Conservation (phyloP, 1,284 basidiomycete genomes). For the Xanthoconium separans region DNA sequence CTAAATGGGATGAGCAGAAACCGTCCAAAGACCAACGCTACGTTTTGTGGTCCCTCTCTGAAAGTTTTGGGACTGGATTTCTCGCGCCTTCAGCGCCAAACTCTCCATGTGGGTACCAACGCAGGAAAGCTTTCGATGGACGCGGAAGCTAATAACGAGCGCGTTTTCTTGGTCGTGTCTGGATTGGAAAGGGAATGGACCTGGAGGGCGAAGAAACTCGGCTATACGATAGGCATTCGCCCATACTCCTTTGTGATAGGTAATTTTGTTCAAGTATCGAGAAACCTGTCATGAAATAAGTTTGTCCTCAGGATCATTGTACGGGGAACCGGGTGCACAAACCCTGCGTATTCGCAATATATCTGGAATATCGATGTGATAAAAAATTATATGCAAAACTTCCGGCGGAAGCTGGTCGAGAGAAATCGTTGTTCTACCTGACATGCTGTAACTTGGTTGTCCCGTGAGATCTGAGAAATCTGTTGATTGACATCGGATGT, state of each 20-base stretch:
- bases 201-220: conserved; percentile 18
- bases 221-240: conserved; percentile 13
- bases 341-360: background rate
- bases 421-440: no score
- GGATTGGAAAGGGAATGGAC: conserved; percentile 19
- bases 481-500: no score
- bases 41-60: conserved; percentile 1
- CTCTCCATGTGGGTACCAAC: background rate
- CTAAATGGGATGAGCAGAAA: conserved; percentile 17
- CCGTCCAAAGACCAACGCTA: conserved; percentile 15
- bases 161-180: conserved; percentile 12
- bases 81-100: background rate
- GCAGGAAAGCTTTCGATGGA: conserved; percentile 4
- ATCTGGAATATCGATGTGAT: no score
- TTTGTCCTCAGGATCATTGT: background rate
- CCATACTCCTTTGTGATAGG: conserved; percentile 13
- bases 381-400: no score
- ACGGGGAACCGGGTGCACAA: background rate
- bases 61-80: background rate
- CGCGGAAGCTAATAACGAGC: conserved; percentile 10
- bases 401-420: no score
- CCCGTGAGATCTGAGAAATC: no score
- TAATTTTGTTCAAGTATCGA: conserved; percentile 9
- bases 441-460: no score
- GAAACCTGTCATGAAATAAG: conserved; percentile 13